Conservation (phyloP, 2,329 filamentous ascomycete genomes). For the Pseudogymnoascus sp. region DNA sequence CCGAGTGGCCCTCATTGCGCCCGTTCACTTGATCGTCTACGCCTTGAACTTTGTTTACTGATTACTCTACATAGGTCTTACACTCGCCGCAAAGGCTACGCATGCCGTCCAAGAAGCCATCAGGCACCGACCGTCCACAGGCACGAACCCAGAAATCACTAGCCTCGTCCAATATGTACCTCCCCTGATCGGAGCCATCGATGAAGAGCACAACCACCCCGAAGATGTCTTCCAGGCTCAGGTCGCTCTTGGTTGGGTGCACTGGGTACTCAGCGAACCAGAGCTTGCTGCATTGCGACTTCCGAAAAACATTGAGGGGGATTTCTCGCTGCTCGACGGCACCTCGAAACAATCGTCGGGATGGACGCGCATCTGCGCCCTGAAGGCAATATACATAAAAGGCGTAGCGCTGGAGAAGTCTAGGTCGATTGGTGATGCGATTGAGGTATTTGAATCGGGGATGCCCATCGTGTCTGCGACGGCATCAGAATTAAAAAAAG, state of each 20-base stretch:
- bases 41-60: constrained; percentile 13
- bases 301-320: constrained; percentile 53
- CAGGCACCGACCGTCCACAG: constrained; percentile 14
- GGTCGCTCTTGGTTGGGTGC: constrained; percentile 76
- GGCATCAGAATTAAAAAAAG: constrained; percentile 43
- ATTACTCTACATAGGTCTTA: constrained; percentile 46
- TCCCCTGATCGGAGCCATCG: constrained; percentile 47
- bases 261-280: constrained; percentile 69
- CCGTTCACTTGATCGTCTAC: constrained; percentile 12
- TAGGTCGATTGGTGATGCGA: constrained; percentile 47
- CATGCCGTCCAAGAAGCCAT: constrained; percentile 52
- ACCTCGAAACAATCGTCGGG: constrained; percentile 47
- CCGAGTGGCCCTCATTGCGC: constrained; percentile 12
- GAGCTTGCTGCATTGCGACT: constrained; percentile 51
- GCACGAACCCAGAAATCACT: constrained; percentile 20
- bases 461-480: constrained; percentile 52
- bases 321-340: constrained; percentile 44
- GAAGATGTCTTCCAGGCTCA: constrained; percentile 69
- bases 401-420: constrained; percentile 52
- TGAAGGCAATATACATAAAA: constrained; percentile 72
- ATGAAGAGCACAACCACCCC: constrained; percentile 43
- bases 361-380: constrained; percentile 75
- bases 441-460: constrained; percentile 58
- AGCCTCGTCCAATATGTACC: constrained; percentile 23
- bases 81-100: constrained; percentile 63